Conservation (phyloP, 108 stramenopile species). For the Aurantiochytrium sp. region DNA sequence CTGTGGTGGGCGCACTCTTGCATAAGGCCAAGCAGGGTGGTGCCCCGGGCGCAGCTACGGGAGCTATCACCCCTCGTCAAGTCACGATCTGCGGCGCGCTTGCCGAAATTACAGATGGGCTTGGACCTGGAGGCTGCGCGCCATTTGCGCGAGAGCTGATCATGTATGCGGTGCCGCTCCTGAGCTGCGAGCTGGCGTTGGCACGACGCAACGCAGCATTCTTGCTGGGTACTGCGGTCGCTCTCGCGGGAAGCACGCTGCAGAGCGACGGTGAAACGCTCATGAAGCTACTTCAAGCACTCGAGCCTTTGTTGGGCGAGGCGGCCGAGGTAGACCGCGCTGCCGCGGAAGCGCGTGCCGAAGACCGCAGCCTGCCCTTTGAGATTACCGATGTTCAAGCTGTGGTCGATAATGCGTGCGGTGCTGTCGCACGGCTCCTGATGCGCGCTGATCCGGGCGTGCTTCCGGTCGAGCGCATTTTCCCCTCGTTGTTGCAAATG, state of each 20-base stretch:
- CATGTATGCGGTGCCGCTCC: neutral
- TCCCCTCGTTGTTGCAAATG: neutral
- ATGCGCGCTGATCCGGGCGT: neutral
- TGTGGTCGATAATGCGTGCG: neutral
- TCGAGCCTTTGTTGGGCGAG: neutral
- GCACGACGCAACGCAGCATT: neutral
- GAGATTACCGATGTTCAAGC: neutral
- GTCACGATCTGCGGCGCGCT: neutral
- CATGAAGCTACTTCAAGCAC: neutral
- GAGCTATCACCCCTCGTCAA: neutral
- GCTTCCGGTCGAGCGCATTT: neutral
- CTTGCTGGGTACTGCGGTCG: neutral
- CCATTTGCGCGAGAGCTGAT: neutral
- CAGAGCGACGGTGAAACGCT: neutral
- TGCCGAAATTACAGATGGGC: neutral
- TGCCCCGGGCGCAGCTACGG: neutral
- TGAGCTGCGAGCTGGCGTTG: neutral
- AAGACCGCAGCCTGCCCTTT: neutral
- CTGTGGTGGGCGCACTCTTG: neutral
- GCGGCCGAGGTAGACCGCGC: neutral
- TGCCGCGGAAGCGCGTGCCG: neutral
- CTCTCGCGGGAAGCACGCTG: neutral
- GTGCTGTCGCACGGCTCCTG: neutral
- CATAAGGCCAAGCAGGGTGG: neutral
- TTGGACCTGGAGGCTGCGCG: neutral